A percentile compares a stretch with the other conserved stretches of the same genome.
These are phyloP conservation scores for Colletotrichum kahawae DNA, from an alignment of 2,329 filamentous ascomycete species.

Conservation along the genomic window DNA sequence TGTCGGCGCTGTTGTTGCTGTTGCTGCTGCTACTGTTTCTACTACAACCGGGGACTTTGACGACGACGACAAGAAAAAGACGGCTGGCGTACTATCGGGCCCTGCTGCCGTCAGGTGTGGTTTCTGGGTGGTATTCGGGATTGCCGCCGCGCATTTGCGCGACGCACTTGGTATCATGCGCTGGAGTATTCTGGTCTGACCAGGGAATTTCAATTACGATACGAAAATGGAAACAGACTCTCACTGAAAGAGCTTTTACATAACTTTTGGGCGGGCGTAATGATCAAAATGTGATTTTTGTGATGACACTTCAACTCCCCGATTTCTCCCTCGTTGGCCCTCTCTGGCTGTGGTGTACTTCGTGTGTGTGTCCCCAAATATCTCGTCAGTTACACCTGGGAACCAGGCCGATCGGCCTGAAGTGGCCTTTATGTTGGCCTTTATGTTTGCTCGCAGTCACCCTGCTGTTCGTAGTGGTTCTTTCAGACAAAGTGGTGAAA, in stretches of 20 bases:
- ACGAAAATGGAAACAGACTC: constrained; percentile 23
- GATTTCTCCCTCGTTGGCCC: background rate
- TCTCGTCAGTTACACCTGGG: background rate
- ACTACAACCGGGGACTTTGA: background rate
- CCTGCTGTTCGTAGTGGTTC: background rate
- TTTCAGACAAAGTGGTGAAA: background rate
- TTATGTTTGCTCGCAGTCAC: background rate
- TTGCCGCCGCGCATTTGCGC: constrained; percentile 13
- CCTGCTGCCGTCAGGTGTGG: background rate
- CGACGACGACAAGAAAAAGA: constrained; percentile 2
- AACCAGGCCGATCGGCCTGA: background rate
- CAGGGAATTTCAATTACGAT: constrained; percentile 15
- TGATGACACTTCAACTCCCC: background rate
- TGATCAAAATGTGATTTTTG: constrained; percentile 21
- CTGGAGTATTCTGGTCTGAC: constrained; percentile 22
- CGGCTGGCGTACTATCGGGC: background rate
- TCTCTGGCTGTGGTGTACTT: background rate
- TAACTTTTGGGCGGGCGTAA: constrained; percentile 13
- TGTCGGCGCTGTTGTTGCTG: background rate
- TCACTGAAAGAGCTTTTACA: constrained; percentile 11
- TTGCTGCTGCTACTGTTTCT: background rate
- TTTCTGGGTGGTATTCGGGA: constrained; percentile 13
- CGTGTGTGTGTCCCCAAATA: background rate
- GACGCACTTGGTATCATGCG: constrained; percentile 21
- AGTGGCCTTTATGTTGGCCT: background rate